Conservation (phyloP, 1,139 yeast species). For the Suhomyces atakaporum region DNA sequence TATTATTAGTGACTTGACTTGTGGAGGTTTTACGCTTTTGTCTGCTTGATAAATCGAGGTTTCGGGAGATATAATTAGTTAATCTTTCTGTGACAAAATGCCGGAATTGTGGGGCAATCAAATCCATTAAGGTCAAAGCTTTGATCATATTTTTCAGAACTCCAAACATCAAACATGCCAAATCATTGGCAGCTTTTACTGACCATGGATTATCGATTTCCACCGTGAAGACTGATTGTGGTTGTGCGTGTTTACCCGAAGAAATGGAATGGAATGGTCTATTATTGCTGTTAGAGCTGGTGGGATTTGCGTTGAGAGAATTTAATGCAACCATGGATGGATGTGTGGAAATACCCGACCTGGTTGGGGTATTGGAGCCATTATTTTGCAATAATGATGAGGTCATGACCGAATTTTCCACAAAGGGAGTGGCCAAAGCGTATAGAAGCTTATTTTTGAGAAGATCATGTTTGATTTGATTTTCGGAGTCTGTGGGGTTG, state of each 20-base stretch:
- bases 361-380: conserved; percentile 17
- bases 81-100: conserved; percentile 63
- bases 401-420: conserved; percentile 53
- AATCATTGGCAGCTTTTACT: conserved; percentile 82
- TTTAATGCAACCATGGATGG: conserved; percentile 35
- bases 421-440: conserved; percentile 76
- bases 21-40: conserved; percentile 10
- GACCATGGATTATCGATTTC: conserved; percentile 76
- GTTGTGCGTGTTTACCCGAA: conserved; percentile 65
- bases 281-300: no score
- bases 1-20: conserved; percentile 31
- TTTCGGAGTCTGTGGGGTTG: conserved; percentile 19
- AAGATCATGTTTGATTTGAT: conserved; percentile 36
- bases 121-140: conserved; percentile 67
- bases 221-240: conserved; percentile 85
- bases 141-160: conserved; percentile 65
- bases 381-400: conserved; percentile 35
- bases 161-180: conserved; percentile 88
- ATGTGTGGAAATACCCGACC: conserved; percentile 16
- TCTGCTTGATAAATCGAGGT: conserved; percentile 18
- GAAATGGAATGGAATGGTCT: conserved; percentile 63
- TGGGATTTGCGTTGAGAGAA: conserved; percentile 19
- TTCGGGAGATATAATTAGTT: conserved; percentile 29
- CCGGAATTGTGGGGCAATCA: conserved; percentile 74
- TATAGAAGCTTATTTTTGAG: conserved; percentile 57